Conservation (phyloP, 306 rosid genomes). For the Corylus americana region DNA sequence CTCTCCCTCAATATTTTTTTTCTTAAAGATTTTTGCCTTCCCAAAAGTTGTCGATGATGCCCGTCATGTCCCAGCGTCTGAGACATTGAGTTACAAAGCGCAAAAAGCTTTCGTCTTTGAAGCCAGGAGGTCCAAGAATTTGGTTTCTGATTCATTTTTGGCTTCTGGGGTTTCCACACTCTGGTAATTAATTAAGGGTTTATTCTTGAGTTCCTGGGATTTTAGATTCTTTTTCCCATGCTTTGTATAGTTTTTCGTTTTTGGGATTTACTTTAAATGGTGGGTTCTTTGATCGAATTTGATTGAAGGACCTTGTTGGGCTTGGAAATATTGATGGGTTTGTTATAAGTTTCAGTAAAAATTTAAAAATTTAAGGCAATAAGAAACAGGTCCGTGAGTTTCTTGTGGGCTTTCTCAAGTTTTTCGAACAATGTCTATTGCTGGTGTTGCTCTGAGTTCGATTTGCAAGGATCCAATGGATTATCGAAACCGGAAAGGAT, state of each 20-base stretch:
- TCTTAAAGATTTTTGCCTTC: conserved; percentile 38
- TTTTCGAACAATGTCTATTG: conserved; percentile 50
- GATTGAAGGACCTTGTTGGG: conserved; percentile 32
- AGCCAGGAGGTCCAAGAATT: neutral
- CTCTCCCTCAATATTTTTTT: conserved; percentile 26
- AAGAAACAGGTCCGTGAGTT: conserved; percentile 21
- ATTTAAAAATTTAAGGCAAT: neutral
- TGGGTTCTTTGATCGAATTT: conserved; percentile 31
- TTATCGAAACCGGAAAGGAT: conserved; percentile 27
- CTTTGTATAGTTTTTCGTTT: neutral
- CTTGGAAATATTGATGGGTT: conserved; percentile 8
- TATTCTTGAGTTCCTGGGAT: conserved; percentile 24
- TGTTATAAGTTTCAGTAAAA: too few species aligned
- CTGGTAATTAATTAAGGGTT: neutral
- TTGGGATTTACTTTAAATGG: neutral
- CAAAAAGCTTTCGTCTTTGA: neutral
- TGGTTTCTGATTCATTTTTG: neutral
- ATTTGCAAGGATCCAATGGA: conserved; percentile 41
- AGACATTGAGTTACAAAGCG: neutral
- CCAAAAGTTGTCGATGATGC: neutral
- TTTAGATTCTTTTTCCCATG: neutral
- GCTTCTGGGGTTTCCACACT: neutral
- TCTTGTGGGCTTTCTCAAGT: neutral
- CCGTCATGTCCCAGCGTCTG: neutral
- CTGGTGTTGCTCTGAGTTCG: conserved; percentile 56